Evolutionary conservation across 2,329 filamentous ascomycete species (phyloP), one percentile per base, ranked within the genome.

Genomic region (Aspergillus tanneri): DNA sequence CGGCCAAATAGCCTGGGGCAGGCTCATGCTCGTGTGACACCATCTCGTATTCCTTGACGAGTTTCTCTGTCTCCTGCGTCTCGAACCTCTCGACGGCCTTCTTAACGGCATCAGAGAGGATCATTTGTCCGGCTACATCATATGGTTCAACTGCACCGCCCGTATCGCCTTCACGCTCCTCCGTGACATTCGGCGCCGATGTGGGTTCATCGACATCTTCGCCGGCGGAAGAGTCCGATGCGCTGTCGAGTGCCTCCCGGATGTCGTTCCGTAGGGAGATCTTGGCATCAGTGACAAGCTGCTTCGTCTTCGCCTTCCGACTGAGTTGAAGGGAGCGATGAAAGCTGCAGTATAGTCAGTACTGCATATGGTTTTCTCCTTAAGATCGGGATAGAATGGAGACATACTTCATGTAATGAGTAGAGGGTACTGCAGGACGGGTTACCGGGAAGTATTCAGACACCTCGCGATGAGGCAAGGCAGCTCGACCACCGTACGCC

Each of bases 31-130:
- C 65, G 14, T 59, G 59, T 21, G 75, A 56, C 71, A 77, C 57
- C 72, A 74, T 74, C 60, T 83, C 80, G 57, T 83, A 84, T 68
- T 84, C 81, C 68, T 77, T 79, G 63, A 82, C 76, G 39, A 84
- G 64, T 68, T 81, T 81, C 66, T 82, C 78, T 2, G 79, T 83
- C 67, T 81, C 77, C 58, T 77, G 77, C 52, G 76, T 78, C 68
- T 84, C 81, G 60, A 77, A 84, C 54, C 74, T 76, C 70, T 81
- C 76, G 32, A 83, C 77, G 1, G 81, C 81, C 64, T 80, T 77
- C 46, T 72, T 74, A 25, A 84, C 70, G 9, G 81, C 80, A 12
- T 72, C 71, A 50, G 77, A 77, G 40, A 84, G 71, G 61, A 84
- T 75, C 60, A 81, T 78, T 65, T 78, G 78, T 32, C 81, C 81